phyloP scores from a whole-genome alignment of 345 rosid genomes.

The Kandelia obovata region DNA sequence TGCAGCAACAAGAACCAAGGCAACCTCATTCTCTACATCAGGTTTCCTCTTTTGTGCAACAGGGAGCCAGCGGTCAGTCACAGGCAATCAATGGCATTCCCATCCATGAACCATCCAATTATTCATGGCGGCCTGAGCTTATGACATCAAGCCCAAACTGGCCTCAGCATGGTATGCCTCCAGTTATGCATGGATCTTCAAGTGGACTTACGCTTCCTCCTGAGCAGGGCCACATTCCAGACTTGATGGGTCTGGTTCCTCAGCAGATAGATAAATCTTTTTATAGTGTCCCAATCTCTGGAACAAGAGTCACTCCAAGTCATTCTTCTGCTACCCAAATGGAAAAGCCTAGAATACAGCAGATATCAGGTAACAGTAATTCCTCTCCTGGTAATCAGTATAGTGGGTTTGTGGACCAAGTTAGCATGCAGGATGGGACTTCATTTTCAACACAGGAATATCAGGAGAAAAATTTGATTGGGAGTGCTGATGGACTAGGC shows the following conservation, averaged over 20 bases:
- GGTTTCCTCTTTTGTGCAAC: conserved; percentile 37
- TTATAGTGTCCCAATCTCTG: conserved; percentile 47
- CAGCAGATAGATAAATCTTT: conserved; percentile 52
- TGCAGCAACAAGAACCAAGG: conserved; percentile 40
- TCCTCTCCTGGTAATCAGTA: conserved; percentile 48
- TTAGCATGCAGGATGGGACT: conserved; percentile 42
- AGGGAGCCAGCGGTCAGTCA: conserved; percentile 39
- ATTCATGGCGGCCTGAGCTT: conserved; percentile 27
- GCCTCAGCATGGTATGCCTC: conserved; percentile 42
- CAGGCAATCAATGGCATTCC: conserved; percentile 52
- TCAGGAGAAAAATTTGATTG: conserved; percentile 39
- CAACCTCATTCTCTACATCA: conserved; percentile 47
- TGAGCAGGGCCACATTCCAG: conserved; percentile 40
- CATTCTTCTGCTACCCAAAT: conserved; percentile 44
- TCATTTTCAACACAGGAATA: conserved; percentile 45
- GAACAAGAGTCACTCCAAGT: conserved; percentile 31
- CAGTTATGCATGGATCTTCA: conserved; percentile 42
- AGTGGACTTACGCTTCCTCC: conserved; percentile 31
- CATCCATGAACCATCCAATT: conserved; percentile 46
- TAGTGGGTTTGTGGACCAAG: conserved; percentile 42
- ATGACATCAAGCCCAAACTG: conserved; percentile 32
- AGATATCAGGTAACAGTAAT: conserved; percentile 43
- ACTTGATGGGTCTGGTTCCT: conserved; percentile 40
- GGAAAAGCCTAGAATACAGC: conserved; percentile 45
- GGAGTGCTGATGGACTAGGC: conserved; percentile 34